phyloP scores from a whole-genome alignment of 2,329 filamentous ascomycete genomes.

The Sporothrix variecibatus region DNA sequence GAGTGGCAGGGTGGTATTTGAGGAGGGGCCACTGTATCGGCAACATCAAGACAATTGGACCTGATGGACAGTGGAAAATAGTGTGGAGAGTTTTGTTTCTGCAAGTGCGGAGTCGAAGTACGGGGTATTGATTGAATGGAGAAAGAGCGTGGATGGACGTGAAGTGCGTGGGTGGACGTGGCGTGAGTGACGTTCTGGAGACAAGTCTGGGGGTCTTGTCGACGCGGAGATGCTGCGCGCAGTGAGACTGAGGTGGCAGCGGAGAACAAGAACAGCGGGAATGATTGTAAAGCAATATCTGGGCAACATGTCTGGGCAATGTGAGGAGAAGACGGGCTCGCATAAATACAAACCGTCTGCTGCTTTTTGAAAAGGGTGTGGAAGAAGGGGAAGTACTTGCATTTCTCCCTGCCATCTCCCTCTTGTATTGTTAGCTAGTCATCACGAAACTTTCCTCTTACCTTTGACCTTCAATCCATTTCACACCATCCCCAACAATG shows the following conservation, averaged over 20 bases:
- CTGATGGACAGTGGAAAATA: neutral
- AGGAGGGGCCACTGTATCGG: neutral
- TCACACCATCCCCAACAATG: neutral
- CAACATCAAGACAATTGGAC: neutral
- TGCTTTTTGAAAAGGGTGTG: neutral
- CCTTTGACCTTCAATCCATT: neutral
- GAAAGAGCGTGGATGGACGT: neutral
- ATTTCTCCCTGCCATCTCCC: neutral
- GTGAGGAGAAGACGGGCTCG: neutral
- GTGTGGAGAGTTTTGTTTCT: neutral
- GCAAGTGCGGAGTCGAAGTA: neutral
- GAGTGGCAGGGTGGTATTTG: neutral
- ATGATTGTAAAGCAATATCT: neutral
- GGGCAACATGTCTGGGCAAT: neutral
- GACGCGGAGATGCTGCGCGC: neutral
- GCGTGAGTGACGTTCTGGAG: neutral
- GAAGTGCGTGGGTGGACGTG: neutral
- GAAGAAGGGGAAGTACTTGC: neutral
- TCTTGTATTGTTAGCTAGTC: neutral
- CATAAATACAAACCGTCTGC: slow-evolving; percentile 3
- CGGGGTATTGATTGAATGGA: neutral
- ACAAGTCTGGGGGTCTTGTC: neutral
- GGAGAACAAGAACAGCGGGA: neutral
- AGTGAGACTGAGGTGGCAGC: neutral
- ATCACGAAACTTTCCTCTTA: neutral